Evolutionary conservation across 345 rosid species (phyloP).

Genomic region (Ceriops tagal): DNA sequence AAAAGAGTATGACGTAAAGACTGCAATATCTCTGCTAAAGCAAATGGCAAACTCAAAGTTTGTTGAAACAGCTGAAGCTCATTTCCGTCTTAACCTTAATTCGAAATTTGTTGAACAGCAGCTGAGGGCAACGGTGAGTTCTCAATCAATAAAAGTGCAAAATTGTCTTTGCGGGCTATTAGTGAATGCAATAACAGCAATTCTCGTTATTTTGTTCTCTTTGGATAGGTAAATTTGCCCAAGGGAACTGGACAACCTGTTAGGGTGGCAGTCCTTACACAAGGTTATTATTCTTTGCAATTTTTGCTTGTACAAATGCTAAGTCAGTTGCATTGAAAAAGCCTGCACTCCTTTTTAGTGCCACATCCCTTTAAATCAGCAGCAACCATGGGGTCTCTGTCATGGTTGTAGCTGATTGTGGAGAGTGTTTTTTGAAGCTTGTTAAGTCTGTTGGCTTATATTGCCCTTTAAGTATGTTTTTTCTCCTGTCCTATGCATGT

Average conservation of each 20-base stretch:
- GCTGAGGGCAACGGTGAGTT: slow-evolving; percentile 84
- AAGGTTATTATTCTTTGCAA: slow-evolving; percentile 49
- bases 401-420: too few relatives aligned
- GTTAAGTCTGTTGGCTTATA: too few relatives aligned
- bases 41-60: slow-evolving; percentile 64
- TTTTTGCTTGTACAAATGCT: neutral
- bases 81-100: slow-evolving; percentile 93
- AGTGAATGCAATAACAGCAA: neutral
- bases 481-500: slow-evolving; percentile 8
- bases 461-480: neutral
- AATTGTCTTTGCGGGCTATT: neutral
- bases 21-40: slow-evolving; percentile 81
- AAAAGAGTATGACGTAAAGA: slow-evolving; percentile 62
- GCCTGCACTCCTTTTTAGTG: too few relatives aligned
- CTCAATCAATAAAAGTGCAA: neutral
- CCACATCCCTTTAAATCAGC: neutral
- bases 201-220: slow-evolving; percentile 8
- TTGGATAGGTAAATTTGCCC: slow-evolving; percentile 78
- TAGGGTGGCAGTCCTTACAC: slow-evolving; percentile 93
- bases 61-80: slow-evolving; percentile 88
- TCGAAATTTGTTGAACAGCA: slow-evolving; percentile 98
- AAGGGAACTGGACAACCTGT: slow-evolving; percentile 95
- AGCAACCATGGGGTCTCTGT: too few relatives aligned
- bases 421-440: too few relatives aligned
- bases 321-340: neutral